Evolutionary conservation across 306 rosid species (phyloP), one percentile per base, ranked within the genome.

Genomic region (Chamaecrista fasciculata): DNA sequence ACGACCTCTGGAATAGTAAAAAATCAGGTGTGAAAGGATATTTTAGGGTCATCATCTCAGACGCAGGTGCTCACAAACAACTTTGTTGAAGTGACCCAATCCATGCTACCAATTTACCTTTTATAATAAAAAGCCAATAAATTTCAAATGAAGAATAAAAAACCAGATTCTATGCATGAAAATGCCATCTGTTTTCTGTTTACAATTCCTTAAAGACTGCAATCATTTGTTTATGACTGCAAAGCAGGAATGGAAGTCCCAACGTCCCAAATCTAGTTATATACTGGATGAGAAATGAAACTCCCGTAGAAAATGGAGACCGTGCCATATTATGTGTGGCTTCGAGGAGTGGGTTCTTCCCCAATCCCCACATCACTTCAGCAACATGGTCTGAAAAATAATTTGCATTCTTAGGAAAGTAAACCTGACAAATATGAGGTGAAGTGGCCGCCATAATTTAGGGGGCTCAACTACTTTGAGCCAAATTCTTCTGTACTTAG

Each of bases 391-490:
- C 44, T 58, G 33, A 58, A 57, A 57, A 16, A 57, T n/a, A 36
- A 36, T 11, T 28, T 15, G 16, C 23, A 28, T 56, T 56, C 39
- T 14, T 9, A 56, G 33, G 5, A 55, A 52, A 52, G 59, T 24
- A 12, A 28, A 10, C 21, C 16, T 7, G 12, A n/a, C 5, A 58
- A 16, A 58, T 5, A 58, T 8, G 2, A 58, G 64, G 43, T 9
- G 9, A 16, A 58, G 25, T 18, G 64, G 26, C 40, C 15, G 33
- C 64, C 16, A 12, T 8, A 40, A 31, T 57, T n/a, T 14, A 16
- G 63, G 62, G 62, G 63, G 23, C 42, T n/a, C 63, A 31, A 57
- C 24, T n/a, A 31, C 43, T 31, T n/a, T 31, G 63, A 57, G 42
- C 24, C 63, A 16, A 57, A 31, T 2, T 23, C 43, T 57, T 1